Base-by-base conservation (phyloP, 495 filamentous ascomycete genomes). In the Annulohypoxylon moriforme region DNA sequence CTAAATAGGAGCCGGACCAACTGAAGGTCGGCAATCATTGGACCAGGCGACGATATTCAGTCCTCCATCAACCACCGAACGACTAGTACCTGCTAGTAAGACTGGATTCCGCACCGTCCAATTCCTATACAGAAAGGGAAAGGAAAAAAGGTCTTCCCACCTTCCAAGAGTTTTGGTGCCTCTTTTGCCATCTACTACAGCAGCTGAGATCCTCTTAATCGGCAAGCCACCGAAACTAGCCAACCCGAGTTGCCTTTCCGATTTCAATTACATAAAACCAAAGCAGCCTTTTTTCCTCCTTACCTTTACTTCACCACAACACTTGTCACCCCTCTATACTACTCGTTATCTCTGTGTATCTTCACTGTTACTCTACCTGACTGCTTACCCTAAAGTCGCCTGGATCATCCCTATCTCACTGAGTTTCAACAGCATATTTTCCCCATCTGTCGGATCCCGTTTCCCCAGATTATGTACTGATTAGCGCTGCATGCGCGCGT, bases 251-350 rank as follows among this genome's bases (percentile, higher is more conserved):
- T 61, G 44, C 40, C 66, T 52, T 60, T 50, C 61, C 61, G 73
- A 82, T 85, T 85, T 80, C 79, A 82, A 83, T 85, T 85, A 85
- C 83, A 85, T 85, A 85, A 85, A 84, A 84, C 79, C 81, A 79
- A 79, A 69, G 60, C 67, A 77, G 71, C 77, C 76, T 76, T 81
- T 81, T 78, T 81, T n/a, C n/a, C 77, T 78, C 77, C 76, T 81
- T 81, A 78, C 70, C 76, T 80, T 82, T 82, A 83, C 82, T 78
- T 81, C 79, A 80, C 75, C 74, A 71, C 75, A 81, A 78, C 80
- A 78, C 80, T 77, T 84, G 78, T 78, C 78, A 81, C 76, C 79
- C 75, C 71, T 75, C 77, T 73, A 75, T 76, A 67, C 74, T 53
- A 68, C 67, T 59, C 67, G 79, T 83, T 82, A 81, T 83, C 80